Evolutionary conservation across 2,329 filamentous ascomycete species (phyloP), one percentile per base, ranked within the genome.

Genomic region (Clathrospora elynae): DNA sequence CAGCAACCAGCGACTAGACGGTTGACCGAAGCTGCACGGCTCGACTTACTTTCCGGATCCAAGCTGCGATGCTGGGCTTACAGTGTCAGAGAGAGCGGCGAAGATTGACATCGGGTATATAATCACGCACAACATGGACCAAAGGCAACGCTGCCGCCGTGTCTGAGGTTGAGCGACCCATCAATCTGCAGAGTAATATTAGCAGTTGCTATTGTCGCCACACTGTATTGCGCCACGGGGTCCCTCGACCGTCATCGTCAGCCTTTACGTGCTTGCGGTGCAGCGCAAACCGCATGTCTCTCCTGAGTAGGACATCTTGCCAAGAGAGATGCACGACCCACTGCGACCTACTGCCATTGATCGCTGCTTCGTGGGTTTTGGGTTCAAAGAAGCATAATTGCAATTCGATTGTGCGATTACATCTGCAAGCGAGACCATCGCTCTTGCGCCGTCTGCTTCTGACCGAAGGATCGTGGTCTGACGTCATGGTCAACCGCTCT

Each of bases 31-130:
- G 29, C 35, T 43, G 35, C 28, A 39, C 56, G 46, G 49, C 46
- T 54, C 46, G 35, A 49, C 42, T 46, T 20, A 38, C 45, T 44
- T 49, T 45, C 54, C 52, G 52, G 46, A 53, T 41, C 50, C 52
- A 52, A 44, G 30, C 48, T 47, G 50, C 42, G 37, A 42, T 36
- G 20, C 46, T 45, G 31, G 37, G 36, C 51, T 30, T 31, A 36
- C 34, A 49, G 33, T 28, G 40, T 40, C 38, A 26, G 30, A 41
- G 18, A 45, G 30, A 45, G 43, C 39, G 28, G 34, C 32, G 16
- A 35, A 36, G 20, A 24, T 25, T 16, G 29, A 25, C 29, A 33
- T 51, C 46, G 40, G 39, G 24, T 40, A 37, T 40, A 23, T 42
- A 22, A 42, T 35, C 35, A 36, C 40, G 46, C 55, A 61, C 51